Percentiles rank a stretch among this genome's conserved stretches.
Conservation (phyloP, 1,284 basidiomycete genomes). For the Tylopilus sp. region DNA sequence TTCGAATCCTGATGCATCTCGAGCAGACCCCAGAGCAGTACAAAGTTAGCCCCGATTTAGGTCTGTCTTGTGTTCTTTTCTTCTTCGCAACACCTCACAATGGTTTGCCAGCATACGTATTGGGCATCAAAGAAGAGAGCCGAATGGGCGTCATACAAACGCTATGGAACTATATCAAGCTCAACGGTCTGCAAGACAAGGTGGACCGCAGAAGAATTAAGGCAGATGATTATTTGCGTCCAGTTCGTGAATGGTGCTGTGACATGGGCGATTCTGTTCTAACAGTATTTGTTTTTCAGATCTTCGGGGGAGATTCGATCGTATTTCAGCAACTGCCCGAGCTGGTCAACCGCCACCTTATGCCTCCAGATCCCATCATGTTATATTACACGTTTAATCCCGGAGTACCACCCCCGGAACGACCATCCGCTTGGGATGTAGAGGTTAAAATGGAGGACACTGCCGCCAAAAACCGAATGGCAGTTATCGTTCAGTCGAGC, state of each 20-base stretch:
- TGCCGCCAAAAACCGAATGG: conserved; percentile 70
- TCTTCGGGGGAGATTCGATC: conserved; percentile 62
- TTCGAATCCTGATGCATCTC: conserved; percentile 77
- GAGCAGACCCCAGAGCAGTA: conserved; percentile 86
- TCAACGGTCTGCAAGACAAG: conserved; percentile 84
- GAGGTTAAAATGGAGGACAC: conserved; percentile 88
- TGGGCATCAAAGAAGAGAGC: conserved; percentile 84
- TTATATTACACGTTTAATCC: conserved; percentile 77
- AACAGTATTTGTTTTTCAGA: conserved; percentile 37
- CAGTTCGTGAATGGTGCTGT: conserved; percentile 40
- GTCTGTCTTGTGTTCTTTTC: conserved; percentile 34
- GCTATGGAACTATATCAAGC: conserved; percentile 91
- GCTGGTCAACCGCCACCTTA: conserved; percentile 74
- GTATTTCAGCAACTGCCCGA: conserved; percentile 84
- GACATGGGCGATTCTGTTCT: neutral
- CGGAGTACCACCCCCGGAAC: conserved; percentile 50
- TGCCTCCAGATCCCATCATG: conserved; percentile 77
- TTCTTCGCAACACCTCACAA: conserved; percentile 10
- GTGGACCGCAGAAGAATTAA: conserved; percentile 77
- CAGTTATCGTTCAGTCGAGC: conserved; percentile 67
- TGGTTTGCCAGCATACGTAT: conserved; percentile 46
- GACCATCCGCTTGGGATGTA: conserved; percentile 77
- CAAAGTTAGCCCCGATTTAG: conserved; percentile 75
- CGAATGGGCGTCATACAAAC: conserved; percentile 78
- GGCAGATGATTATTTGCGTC: conserved; percentile 67